Conservation (phyloP, 257 asterid genomes). For the Osmanthus fragrans region DNA sequence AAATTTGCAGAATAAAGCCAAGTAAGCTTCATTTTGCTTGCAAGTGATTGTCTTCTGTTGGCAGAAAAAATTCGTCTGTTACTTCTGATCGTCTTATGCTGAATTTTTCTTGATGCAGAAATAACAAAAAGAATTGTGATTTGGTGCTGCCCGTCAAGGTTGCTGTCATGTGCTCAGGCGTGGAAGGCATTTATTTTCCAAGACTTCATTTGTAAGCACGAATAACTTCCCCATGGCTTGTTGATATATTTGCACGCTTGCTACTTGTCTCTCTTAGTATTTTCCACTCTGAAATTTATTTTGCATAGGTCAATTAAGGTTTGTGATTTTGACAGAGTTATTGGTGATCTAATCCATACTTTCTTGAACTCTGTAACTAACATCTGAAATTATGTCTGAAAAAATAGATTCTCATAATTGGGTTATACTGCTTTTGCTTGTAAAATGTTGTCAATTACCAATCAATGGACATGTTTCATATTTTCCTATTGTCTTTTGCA, state of each 20-base stretch:
- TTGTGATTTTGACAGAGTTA: not conserved
- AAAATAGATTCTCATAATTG: not conserved
- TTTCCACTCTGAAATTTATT: not conserved
- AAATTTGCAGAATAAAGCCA: constrained; percentile 49
- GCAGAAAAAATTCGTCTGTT: too few species aligned
- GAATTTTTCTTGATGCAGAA: constrained; percentile 43
- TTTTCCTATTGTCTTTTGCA: not conserved
- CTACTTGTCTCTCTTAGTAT: not conserved
- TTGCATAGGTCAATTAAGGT: not conserved
- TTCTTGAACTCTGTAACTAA: not conserved
- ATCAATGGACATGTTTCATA: not conserved
- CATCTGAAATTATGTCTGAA: not conserved
- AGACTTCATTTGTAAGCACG: constrained; percentile 87
- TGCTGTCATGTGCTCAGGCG: constrained; percentile 77
- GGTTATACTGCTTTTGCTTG: not conserved
- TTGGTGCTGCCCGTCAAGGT: constrained; percentile 71
- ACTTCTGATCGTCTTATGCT: too few species aligned
- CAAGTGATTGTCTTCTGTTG: too few species aligned
- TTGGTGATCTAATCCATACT: not conserved
- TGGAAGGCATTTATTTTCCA: constrained; percentile 92
- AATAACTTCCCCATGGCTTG: constrained; percentile 19
- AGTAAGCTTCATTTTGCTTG: constrained; percentile 45
- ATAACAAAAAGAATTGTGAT: constrained; percentile 58
- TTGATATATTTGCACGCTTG: not conserved
- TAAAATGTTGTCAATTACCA: not conserved